Percentiles rank a stretch among this genome's conserved stretches.
These are phyloP conservation scores for Kodamaea anthophila DNA, from an alignment of 1,139 yeast genomes.

Conservation along the genomic window DNA sequence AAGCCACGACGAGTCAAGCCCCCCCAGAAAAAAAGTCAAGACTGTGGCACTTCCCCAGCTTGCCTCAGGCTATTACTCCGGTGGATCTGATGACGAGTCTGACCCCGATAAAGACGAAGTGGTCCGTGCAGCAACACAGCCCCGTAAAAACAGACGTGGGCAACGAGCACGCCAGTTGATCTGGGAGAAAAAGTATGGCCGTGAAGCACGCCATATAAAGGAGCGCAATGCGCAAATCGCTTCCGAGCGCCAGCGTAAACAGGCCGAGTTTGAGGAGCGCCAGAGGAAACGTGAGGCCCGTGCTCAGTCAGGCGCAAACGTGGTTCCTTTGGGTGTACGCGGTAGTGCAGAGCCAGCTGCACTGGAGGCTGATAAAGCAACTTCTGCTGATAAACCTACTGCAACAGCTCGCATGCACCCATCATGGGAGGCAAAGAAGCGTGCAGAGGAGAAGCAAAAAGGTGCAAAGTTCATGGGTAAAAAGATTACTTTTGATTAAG, in stretches of 20 bases:
- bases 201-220: constrained; percentile 74
- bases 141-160: constrained; percentile 85
- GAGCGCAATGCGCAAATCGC: constrained; percentile 50
- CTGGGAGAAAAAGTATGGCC: constrained; percentile 89
- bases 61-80: constrained; percentile 75
- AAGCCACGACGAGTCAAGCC: constrained; percentile 25
- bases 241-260: constrained; percentile 54
- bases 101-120: constrained; percentile 54
- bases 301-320: constrained; percentile 27
- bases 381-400: constrained; percentile 11
- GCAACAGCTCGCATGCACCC: too few species aligned
- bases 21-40: constrained; percentile 13
- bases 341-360: constrained; percentile 5
- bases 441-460: constrained; percentile 60
- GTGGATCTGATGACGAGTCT: constrained; percentile 60
- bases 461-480: constrained; percentile 75
- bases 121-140: constrained; percentile 47
- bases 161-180: constrained; percentile 95
- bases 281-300: constrained; percentile 57
- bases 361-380: constrained; percentile 7
- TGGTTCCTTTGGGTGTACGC: constrained; percentile 36
- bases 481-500: constrained; percentile 65
- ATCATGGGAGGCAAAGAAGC: constrained; percentile 87
- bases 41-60: constrained; percentile 56
- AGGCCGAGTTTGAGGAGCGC: constrained; percentile 67